Conservation (phyloP, 176 grass and related monocot genomes). For the Pontederia paniculata region DNA sequence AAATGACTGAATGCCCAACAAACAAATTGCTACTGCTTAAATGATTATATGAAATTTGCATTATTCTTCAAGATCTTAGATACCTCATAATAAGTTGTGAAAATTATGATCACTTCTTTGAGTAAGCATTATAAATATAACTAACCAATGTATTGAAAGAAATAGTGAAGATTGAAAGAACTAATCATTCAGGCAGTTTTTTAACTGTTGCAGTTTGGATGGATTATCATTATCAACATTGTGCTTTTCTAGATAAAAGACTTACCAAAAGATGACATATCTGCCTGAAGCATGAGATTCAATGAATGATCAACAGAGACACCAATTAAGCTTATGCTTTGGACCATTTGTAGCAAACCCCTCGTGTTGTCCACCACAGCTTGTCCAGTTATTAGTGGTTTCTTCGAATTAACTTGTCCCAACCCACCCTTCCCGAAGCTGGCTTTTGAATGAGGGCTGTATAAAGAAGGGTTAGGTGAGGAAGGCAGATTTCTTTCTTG, state of each 20-base stretch:
- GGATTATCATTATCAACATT: background rate
- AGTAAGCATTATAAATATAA: no score
- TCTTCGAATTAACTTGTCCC: conserved; percentile 58
- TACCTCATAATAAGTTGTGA: no score
- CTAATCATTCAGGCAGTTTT: background rate
- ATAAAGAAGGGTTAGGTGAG: conserved; percentile 59
- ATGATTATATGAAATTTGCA: no score
- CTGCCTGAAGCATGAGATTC: conserved; percentile 64
- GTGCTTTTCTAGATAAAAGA: background rate
- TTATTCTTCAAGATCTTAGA: no score
- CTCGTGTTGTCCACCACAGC: conserved; percentile 49
- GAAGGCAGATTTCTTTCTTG: conserved; percentile 81
- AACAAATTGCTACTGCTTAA: no score
- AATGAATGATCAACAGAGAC: conserved; percentile 70
- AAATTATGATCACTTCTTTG: no score
- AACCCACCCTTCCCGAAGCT: conserved; percentile 67
- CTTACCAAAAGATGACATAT: conserved; percentile 57
- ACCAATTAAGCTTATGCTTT: conserved; percentile 86
- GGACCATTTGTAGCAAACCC: conserved; percentile 67
- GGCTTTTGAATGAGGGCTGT: conserved; percentile 76
- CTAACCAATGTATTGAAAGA: no score
- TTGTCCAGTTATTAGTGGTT: conserved; percentile 64
- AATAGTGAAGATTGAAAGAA: no score
- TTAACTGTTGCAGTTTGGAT: background rate
- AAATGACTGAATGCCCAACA: no score